Evolutionary conservation across 164 flowering plant species (phyloP), one percentile per base, ranked within the genome.

Genomic region (Stephania yunnanensis): DNA sequence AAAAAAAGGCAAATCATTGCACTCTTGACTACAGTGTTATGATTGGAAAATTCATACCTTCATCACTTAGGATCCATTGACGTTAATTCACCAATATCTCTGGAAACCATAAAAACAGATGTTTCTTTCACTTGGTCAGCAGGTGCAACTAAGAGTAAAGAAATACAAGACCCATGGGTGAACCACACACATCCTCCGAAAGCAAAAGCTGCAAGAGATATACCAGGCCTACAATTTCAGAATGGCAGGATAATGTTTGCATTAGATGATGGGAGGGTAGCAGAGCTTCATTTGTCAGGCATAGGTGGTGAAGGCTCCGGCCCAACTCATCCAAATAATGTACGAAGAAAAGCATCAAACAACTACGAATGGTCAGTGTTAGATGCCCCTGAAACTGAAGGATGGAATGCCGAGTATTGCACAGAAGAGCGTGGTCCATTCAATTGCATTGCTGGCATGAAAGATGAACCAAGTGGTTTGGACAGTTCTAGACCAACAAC

Each of bases 371-470:
- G 98, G 98, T 81, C 95, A 55, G 75, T 89, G 31, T 48, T 93
- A 79, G 97, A 93, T 77, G 90, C 89, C 69, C 98, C 98, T 15
- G 95, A 91, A 77, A 82, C 89, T 5, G 98, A 93, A 86, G 98
- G 98, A 73, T 93, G 98, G 98, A 93, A 93, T 76, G 86, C 88
- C 72, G 95, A 92, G 79, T 93, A 93, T 68, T 93, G 98, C 85
- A 87, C 83, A 29, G 90, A 89, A 77, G 87, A 87, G 63, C 91
- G 91, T 73, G 95, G 98, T 10, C 95, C 92, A 1, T 72, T 77
- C 64, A 93, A 92, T 78, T 93, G 98, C 85, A 80, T 90, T n/a
- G 31, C 76, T 20, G 98, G 98, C 20, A 81, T 77, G 67, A 89
- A 85, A 83, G 96, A 91, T 44, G 92, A 87, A 76, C 69, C 77